Base-by-base conservation (phyloP, 306 rosid genomes). In the Begonia peltatifolia region DNA sequence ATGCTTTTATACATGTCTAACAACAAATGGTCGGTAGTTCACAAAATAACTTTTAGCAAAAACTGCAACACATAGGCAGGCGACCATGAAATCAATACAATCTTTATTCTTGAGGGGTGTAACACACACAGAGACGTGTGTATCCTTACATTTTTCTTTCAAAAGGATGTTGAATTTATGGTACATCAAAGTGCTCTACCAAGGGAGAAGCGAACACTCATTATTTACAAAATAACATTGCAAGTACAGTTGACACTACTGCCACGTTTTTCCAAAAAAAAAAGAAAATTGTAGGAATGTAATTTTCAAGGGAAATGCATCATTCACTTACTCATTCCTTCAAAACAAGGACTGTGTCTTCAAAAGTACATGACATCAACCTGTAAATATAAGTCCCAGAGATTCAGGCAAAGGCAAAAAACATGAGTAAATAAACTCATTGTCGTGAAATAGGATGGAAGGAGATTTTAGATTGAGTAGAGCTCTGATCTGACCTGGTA, bases 321-420 rank as follows among this genome's bases (percentile, higher is more conserved):
- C 59, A 66, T 63, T 15, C 41, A 13, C 42, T 11, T 44, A 35
- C 51, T 41, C 22, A 23, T 58, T 54, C 53, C 67, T 56, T 35
- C 43, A 15, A 35, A 56, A 63, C 54, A 42, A 11, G 41, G 52
- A 57, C 10, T 9, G 51, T 14, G 51, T 14, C 61, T 46, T 49
- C 20, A n/a, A 16, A 16, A 14, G 56, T 22, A 64, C 62, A 47
- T 16, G 50, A 55, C 42, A 63, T 54, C 60, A 58, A 61, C 74
- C 58, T n/a, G 67, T 22, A 63, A 57, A 41, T 60, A 22, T 50
- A 22, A 52, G 67, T 52, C 65, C 22, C 54, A 6, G 12, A 2
- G 15, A 58, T 11, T 10, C 41, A 11, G 16, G 7, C 9, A 4
- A 2, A 15, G 11, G 22, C 5, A 25, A 14, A 6, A 22, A 14